Conservation (phyloP, 129 eudicot genomes). For the sunflower (Helianthus annuus) region DNA sequence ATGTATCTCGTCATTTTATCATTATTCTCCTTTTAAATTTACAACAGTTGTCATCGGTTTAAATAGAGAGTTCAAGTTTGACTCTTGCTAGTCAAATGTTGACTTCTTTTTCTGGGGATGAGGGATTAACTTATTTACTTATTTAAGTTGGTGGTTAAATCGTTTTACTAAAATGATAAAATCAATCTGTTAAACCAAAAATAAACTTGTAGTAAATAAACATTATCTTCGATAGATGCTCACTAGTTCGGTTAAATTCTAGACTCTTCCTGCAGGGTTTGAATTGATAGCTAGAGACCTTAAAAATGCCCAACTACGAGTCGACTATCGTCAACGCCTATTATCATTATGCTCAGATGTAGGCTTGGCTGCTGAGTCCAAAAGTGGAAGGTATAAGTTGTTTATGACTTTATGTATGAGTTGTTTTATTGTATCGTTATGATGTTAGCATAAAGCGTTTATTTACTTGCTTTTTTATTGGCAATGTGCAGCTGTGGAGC, state of each 20-base stretch:
- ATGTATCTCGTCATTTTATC: slow-evolving; percentile 12
- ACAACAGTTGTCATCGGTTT: not conserved
- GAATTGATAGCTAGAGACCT: slow-evolving; percentile 78
- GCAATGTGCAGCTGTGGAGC: slow-evolving; percentile 85
- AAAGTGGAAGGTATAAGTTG: slow-evolving; percentile 74
- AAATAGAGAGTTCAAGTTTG: slow-evolving; percentile 1
- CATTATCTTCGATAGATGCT: slow-evolving; percentile 45
- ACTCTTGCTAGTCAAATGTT: slow-evolving; percentile 18
- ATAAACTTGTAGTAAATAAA: not conserved
- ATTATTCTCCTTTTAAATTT: not conserved
- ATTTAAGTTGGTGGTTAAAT: not conserved
- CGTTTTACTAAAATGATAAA: slow-evolving; percentile 11
- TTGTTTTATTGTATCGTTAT: not conserved
- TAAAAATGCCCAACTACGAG: slow-evolving; percentile 58
- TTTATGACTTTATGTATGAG: not conserved
- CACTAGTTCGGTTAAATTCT: slow-evolving; percentile 77
- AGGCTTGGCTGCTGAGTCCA: slow-evolving; percentile 98
- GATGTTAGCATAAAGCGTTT: not conserved
- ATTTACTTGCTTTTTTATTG: not conserved
- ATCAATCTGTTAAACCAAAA: slow-evolving; percentile 10
- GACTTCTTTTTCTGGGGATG: slow-evolving; percentile 15
- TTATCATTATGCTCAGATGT: slow-evolving; percentile 97
- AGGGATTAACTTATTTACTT: slow-evolving; percentile 12
- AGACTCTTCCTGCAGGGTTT: slow-evolving; percentile 99
- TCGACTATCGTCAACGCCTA: slow-evolving; percentile 89